These are phyloP conservation scores for Davidsoniella eucalypti DNA, from an alignment of 2,329 filamentous ascomycete species.

Conservation along the genomic window DNA sequence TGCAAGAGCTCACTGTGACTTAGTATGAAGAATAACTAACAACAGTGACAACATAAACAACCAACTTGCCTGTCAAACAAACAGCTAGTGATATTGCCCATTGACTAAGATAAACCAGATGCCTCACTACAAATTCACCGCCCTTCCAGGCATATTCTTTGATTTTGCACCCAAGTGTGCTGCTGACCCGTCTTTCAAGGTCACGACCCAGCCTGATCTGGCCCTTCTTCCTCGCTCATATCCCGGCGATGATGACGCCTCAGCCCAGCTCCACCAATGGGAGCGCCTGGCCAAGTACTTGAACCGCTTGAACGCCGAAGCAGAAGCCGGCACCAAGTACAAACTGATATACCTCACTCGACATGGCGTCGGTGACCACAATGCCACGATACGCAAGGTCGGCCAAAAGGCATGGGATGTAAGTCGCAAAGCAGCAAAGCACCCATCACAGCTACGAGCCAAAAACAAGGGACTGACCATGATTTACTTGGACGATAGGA, in stretches of 20 bases:
- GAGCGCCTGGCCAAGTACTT: constrained; percentile 32
- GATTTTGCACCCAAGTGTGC: constrained; percentile 23
- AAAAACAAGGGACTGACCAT: not conserved
- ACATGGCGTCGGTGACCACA: constrained; percentile 37
- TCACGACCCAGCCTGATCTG: constrained; percentile 31
- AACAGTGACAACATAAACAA: too few species aligned
- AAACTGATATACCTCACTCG: constrained; percentile 38
- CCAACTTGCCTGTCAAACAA: not conserved
- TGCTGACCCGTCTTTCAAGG: constrained; percentile 18
- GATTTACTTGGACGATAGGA: constrained; percentile 15
- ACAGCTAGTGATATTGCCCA: not conserved
- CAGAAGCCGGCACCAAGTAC: constrained; percentile 29
- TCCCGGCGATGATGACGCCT: constrained; percentile 13
- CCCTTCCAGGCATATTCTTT: constrained; percentile 31
- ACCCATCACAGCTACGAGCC: not conserved
- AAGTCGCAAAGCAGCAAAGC: constrained; percentile 11
- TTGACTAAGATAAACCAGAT: not conserved
- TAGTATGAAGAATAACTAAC: too few species aligned
- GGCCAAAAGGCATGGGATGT: constrained; percentile 40
- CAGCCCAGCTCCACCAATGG: constrained; percentile 30
- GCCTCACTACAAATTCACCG: constrained; percentile 17
- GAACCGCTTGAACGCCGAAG: constrained; percentile 26
- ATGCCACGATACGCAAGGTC: constrained; percentile 36
- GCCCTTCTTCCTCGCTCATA: constrained; percentile 36
- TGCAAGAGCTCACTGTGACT: too few species aligned